Percentiles rank a stretch among this genome's conserved stretches.
phyloP scores from a whole-genome alignment of 2,329 filamentous ascomycete species.

The Monosporascus cannonballus region DNA sequence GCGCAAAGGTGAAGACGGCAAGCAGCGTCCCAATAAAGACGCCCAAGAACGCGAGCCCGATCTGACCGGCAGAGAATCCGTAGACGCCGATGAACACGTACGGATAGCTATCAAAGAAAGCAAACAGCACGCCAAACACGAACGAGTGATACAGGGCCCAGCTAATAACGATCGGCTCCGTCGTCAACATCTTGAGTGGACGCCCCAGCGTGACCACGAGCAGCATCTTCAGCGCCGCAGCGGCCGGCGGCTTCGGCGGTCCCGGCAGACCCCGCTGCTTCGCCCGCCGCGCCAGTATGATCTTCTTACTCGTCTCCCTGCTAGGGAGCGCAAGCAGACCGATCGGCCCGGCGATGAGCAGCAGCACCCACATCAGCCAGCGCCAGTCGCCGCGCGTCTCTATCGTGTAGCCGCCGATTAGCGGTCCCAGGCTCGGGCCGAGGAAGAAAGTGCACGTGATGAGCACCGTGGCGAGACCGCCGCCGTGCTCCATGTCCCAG shows the following conservation, averaged over 20 bases:
- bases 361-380: constrained; percentile 44
- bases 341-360: constrained; percentile 36
- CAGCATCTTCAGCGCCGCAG: constrained; percentile 25
- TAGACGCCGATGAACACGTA: constrained; percentile 40
- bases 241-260: constrained; percentile 16
- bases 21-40: constrained; percentile 38
- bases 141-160: constrained; percentile 41
- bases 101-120: constrained; percentile 44
- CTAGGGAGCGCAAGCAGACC: constrained; percentile 31
- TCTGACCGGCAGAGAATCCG: constrained; percentile 33
- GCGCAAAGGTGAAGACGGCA: constrained; percentile 33
- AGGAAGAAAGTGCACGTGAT: constrained; percentile 44
- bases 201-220: constrained; percentile 37
- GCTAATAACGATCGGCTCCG: constrained; percentile 58
- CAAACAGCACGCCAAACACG: constrained; percentile 45
- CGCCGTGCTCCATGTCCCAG: constrained; percentile 33
- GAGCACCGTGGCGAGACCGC: constrained; percentile 36
- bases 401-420: constrained; percentile 41
- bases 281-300: constrained; percentile 33
- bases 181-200: constrained; percentile 49
- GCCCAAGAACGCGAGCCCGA: constrained; percentile 36
- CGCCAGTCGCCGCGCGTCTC: constrained; percentile 38
- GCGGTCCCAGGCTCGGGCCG: constrained; percentile 27
- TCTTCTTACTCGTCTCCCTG: constrained; percentile 51
- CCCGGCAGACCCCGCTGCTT: constrained; percentile 26